These are phyloP conservation scores for Fusarium newnesense DNA, from an alignment of 2,329 filamentous ascomycete genomes.

Conservation along the genomic window DNA sequence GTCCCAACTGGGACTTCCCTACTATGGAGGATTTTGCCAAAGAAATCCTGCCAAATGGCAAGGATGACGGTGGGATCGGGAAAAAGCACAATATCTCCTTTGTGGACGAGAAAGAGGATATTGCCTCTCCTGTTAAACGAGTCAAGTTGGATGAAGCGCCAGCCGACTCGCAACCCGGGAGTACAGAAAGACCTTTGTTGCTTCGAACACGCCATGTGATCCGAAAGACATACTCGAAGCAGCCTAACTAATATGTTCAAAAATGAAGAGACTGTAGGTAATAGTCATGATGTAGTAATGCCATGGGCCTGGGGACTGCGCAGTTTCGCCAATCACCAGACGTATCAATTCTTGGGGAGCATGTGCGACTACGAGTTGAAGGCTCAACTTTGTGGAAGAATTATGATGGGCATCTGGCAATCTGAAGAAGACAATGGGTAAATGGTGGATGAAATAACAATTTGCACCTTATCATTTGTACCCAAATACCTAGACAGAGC, in stretches of 20 bases:
- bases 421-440: conserved; percentile 2
- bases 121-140: conserved; percentile 15
- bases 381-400: neutral
- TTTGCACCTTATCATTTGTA: conserved; percentile 8
- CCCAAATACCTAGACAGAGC: neutral
- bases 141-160: conserved; percentile 20
- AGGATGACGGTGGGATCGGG: neutral
- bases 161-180: neutral
- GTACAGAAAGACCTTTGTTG: neutral
- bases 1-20: conserved; percentile 31
- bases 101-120: neutral
- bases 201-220: neutral
- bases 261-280: neutral
- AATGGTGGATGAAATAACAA: neutral
- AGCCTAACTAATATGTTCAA: neutral
- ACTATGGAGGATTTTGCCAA: conserved; percentile 44
- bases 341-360: neutral
- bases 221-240: conserved; percentile 19
- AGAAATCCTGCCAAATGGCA: conserved; percentile 6
- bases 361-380: too few species aligned
- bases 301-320: neutral
- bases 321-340: neutral
- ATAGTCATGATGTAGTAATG: neutral
- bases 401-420: neutral
- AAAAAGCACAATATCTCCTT: neutral